phyloP scores from a whole-genome alignment of 192 early-diverging fungal genomes.

The Coemansia sp. region DNA sequence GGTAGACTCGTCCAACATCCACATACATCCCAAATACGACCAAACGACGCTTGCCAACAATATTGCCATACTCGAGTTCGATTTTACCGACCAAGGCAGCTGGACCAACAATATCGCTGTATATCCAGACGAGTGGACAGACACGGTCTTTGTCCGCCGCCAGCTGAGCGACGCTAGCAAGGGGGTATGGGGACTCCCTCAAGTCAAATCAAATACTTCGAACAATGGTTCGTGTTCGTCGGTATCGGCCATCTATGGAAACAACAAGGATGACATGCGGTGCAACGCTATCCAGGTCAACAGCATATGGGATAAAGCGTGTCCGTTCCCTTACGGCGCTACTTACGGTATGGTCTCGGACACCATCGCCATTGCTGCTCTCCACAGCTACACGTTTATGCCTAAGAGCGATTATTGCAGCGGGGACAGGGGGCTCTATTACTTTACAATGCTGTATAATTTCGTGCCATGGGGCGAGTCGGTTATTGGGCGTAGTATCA shows the following conservation, averaged over 20 bases:
- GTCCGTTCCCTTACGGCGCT: conserved; percentile 31
- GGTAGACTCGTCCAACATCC: conserved; percentile 9
- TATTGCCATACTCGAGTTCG: conserved; percentile 23
- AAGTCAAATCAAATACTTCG: neutral
- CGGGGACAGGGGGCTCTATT: conserved; percentile 11
- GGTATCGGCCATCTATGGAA: conserved; percentile 11
- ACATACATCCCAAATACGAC: conserved; percentile 15
- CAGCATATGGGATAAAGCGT: conserved; percentile 4
- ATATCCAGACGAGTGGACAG: conserved; percentile 21
- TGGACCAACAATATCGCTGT: conserved; percentile 28
- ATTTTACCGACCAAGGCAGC: conserved; percentile 11
- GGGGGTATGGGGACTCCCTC: conserved; percentile 10
- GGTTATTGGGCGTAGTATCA: conserved; percentile 19
- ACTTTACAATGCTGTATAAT: conserved; percentile 22
- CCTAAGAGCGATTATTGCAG: conserved; percentile 16
- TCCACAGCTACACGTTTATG: conserved; percentile 26
- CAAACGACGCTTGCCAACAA: conserved; percentile 15
- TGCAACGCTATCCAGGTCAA: conserved; percentile 13
- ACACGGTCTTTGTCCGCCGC: conserved; percentile 18
- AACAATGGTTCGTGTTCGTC: conserved; percentile 2
- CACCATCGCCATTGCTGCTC: conserved; percentile 15
- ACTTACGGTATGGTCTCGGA: conserved; percentile 15
- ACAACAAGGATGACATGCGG: conserved; percentile 13
- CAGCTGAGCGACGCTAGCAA: neutral
- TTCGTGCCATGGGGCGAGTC: conserved; percentile 8